Evolutionary conservation across 306 rosid species (phyloP), one percentile per base, ranked within the genome.

Genomic region (Potentilla sterilis): DNA sequence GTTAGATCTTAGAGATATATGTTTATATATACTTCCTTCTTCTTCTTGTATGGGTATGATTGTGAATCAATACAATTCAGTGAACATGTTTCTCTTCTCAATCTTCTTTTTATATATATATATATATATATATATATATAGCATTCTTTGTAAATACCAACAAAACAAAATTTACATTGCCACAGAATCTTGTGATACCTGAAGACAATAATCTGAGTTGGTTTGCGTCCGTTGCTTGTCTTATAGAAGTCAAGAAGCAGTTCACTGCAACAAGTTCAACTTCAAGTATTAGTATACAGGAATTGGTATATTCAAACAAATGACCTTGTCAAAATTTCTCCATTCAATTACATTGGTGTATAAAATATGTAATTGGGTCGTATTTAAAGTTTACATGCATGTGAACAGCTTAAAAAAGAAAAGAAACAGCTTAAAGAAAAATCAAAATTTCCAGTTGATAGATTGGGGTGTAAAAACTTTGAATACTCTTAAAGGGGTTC

Each of bases 161-260:
- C 4, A 37, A 37, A 37, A 37, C 40, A 37, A 37, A 37, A 37
- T 2, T 37, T 37, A 5, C 40, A 37, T 37, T 37, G 40, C 40
- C 5, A 15, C 9, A 76, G 52, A 58, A 67, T 69, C 28, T 73
- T 79, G 40, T 77, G 67, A 73, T 73, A 94, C 98, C 97, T 94
- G 97, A 94, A 94, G 64, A 92, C 75, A 81, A 94, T 86, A 78
- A 94, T 85, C 85, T 94, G 98, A 73, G 85, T 73, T 67, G 98
- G 97, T 78, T 87, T 94, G 52, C 73, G 89, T 32, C 82, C 72
- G 13, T 76, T 70, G 82, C 96, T 88, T 16, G 97, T 83, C 5
- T 35, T 22, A 81, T 84, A 94, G 83, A 94, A 91, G 84, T 94
- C 98, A 65, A 89, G 59, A 76, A 94, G 96, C 84, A 91, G 86